phyloP scores from a whole-genome alignment of 2,329 filamentous ascomycete genomes.

The Aspergillus niger region DNA sequence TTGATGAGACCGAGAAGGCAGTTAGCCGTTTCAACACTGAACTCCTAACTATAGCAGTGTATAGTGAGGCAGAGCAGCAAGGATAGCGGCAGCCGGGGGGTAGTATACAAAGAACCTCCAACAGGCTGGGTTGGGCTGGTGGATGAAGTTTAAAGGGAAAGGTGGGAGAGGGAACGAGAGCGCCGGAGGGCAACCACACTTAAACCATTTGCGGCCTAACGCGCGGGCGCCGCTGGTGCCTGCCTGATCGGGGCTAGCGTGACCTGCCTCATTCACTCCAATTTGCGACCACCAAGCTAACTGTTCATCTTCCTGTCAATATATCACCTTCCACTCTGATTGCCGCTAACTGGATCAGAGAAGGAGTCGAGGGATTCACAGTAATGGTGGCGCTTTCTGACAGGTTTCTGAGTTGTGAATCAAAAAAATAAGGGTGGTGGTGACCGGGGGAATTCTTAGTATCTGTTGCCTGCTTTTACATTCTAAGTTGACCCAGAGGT shows the following conservation, averaged over 20 bases:
- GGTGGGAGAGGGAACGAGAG: slow-evolving; percentile 7
- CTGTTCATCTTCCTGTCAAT: background rate
- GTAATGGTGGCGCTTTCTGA: background rate
- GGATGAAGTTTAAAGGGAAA: background rate
- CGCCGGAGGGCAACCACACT: slow-evolving; percentile 17
- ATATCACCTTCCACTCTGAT: too few species aligned
- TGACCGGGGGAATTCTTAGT: too few species aligned
- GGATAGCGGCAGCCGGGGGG: background rate
- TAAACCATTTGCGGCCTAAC: slow-evolving; percentile 27
- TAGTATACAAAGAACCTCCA: background rate
- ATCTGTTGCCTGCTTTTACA: too few species aligned
- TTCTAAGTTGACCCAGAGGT: background rate
- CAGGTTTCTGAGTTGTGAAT: background rate
- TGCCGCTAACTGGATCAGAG: too few species aligned
- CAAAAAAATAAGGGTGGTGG: background rate
- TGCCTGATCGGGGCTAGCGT: slow-evolving; percentile 27
- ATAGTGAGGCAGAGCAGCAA: background rate
- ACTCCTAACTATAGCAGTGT: background rate
- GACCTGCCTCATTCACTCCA: slow-evolving; percentile 4
- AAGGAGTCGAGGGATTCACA: too few species aligned
- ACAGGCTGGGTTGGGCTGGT: background rate
- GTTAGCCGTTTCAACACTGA: background rate
- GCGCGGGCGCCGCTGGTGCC: slow-evolving; percentile 18
- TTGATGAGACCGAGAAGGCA: background rate
- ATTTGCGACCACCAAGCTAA: background rate